A percentile compares a stretch with the other conserved stretches of the same genome.
phyloP scores from a whole-genome alignment of 257 asterid genomes.

The Petrea volubilis region DNA sequence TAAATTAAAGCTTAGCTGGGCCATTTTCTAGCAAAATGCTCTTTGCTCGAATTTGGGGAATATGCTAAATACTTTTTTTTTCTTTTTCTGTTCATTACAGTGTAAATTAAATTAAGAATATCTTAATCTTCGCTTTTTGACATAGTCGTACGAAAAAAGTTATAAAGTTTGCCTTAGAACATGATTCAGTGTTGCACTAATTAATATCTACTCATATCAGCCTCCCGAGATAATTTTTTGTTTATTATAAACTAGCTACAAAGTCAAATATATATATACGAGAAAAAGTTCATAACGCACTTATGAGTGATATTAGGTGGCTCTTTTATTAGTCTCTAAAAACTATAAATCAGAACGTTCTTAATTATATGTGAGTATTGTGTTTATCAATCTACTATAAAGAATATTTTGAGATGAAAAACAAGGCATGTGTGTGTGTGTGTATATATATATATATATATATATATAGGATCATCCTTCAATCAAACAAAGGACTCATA shows the following conservation, averaged over 20 bases:
- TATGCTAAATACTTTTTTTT: not conserved
- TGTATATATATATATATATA: too few relatives aligned
- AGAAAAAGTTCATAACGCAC: too few relatives aligned
- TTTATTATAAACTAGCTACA: not conserved
- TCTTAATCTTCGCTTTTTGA: conserved; percentile 12
- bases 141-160: conserved; percentile 14
- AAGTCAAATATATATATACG: not conserved
- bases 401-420: too few relatives aligned
- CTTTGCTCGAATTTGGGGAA: not conserved
- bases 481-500: too few relatives aligned
- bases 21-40: not conserved
- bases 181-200: conserved; percentile 1
- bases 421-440: too few relatives aligned
- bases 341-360: too few relatives aligned
- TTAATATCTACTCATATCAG: too few relatives aligned
- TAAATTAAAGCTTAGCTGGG: conserved; percentile 11
- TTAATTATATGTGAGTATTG: too few relatives aligned
- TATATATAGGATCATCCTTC: too few relatives aligned
- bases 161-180: conserved; percentile 8
- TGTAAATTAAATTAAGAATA: not conserved
- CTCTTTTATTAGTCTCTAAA: too few relatives aligned
- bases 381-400: too few relatives aligned
- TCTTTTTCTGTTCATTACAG: not conserved
- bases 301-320: too few relatives aligned
- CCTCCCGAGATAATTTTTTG: not conserved